Base-by-base conservation (phyloP, 2,329 filamentous ascomycete species). In the Xylaria sp. region DNA sequence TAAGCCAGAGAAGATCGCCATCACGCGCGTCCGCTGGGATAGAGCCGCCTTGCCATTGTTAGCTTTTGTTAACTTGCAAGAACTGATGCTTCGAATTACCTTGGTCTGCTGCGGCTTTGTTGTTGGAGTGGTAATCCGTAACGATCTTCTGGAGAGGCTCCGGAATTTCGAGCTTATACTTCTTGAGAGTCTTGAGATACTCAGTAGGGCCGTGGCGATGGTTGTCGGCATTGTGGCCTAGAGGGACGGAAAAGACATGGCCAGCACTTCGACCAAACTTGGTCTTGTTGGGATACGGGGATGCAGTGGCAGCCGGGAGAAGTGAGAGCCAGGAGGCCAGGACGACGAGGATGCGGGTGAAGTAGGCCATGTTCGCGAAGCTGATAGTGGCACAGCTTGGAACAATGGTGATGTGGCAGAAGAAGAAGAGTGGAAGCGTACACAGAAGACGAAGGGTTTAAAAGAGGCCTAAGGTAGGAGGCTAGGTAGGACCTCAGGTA, bases 1-100 rank as follows among this genome's bases (percentile, higher is more conserved):
- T 71, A 21, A 78, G 65, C 66, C 73, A 80, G 48, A 76, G 68
- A 48, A 76, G 65, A 57, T 80, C 77, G 18, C 68, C 72, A 18
- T 71, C 68, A 20, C 76, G 63, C 1, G 76, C 69, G 41, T 67
- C 56, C 2, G 76, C 71, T 17, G 70, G 64, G 11, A 72, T 66
- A 4, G 61, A 57, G 4, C 70, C 68, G 54, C 70, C 72, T 74
- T 58, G n/a, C 22, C 42, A 17, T 18, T 19, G 54, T 69, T 46
- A 67, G 55, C 52, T 43, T 34, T 13, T 13, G 8, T n/a, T 1
- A 7, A 9, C n/a, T 21, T 20, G 39, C 4, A 5, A 19, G 22
- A 17, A 1, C n/a, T 18, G 7, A 1, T 39, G 38, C 8, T n/a
- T 52, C 34, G 8, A 56, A 46, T 45, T 50, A 60, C 62, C 60